A percentile compares a stretch with the other conserved stretches of the same genome.
Evolutionary conservation across 2,329 filamentous ascomycete species (phyloP).

Genomic region (Diplodia intermedia): DNA sequence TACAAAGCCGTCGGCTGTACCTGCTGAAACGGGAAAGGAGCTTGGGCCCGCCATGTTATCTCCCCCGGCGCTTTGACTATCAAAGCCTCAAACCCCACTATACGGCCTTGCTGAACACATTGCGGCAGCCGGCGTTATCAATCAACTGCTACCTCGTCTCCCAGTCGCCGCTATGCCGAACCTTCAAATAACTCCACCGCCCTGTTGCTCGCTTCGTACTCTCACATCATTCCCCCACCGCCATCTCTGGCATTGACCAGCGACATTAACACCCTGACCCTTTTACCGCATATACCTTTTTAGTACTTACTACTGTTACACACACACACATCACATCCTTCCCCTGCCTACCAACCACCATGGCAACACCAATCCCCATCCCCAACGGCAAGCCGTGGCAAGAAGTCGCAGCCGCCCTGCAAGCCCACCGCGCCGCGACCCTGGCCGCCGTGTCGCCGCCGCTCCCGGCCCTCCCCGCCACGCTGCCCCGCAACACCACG

Average conservation of each 20-base stretch:
- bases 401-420: constrained; percentile 55
- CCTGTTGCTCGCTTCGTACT: neutral
- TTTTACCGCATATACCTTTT: neutral
- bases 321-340: no score
- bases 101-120: neutral
- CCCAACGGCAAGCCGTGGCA: constrained; percentile 49
- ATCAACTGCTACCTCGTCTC: neutral
- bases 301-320: neutral
- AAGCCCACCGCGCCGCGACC: constrained; percentile 56
- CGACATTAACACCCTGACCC: no score
- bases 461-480: constrained; percentile 45
- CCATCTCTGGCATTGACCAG: neutral
- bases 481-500: constrained; percentile 55
- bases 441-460: constrained; percentile 52
- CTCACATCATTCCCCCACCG: neutral
- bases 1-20: neutral
- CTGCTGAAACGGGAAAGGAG: constrained; percentile 5
- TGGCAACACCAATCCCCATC: constrained; percentile 8
- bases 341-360: neutral
- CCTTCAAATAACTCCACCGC: constrained; percentile 3
- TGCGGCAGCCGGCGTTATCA: neutral
- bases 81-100: constrained; percentile 16
- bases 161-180: neutral
- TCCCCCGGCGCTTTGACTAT: constrained; percentile 5
- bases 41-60: constrained; percentile 17